phyloP scores from a whole-genome alignment of 257 asterid species.

The Solanum arcanum region DNA sequence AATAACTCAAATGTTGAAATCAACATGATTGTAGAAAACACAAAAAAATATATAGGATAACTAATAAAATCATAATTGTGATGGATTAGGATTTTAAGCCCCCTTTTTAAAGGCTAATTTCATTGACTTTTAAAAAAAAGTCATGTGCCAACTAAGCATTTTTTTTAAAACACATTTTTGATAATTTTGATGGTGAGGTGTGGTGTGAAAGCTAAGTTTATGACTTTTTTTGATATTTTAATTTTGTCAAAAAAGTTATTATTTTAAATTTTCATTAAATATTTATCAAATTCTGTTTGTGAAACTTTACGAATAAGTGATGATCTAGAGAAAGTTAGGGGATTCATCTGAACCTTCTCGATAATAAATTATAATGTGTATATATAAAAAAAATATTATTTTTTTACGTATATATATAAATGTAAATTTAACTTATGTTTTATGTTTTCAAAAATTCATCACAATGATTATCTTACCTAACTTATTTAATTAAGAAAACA shows the following conservation, averaged over 20 bases:
- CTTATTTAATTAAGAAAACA: background rate
- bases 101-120: background rate
- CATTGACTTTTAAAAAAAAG: background rate
- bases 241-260: background rate
- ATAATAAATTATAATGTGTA: too few relatives aligned
- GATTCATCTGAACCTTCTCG: too few relatives aligned
- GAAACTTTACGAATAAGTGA: background rate
- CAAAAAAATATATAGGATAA: background rate
- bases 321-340: background rate
- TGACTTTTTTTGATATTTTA: background rate
- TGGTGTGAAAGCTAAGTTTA: background rate
- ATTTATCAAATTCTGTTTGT: background rate
- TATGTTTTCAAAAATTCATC: too few relatives aligned
- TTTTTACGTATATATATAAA: too few relatives aligned
- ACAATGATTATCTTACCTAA: background rate
- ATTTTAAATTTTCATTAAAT: background rate
- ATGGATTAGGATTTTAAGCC: background rate
- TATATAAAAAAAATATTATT: too few relatives aligned
- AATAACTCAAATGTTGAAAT: background rate
- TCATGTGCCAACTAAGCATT: background rate
- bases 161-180: background rate
- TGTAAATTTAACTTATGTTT: too few relatives aligned
- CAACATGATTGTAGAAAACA: background rate
- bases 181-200: background rate
- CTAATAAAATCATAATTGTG: background rate